Percentiles rank a stretch among this genome's conserved stretches.
Evolutionary conservation across 768 basidiomycete species (phyloP).

Genomic region (Favolaschia claudopus): DNA sequence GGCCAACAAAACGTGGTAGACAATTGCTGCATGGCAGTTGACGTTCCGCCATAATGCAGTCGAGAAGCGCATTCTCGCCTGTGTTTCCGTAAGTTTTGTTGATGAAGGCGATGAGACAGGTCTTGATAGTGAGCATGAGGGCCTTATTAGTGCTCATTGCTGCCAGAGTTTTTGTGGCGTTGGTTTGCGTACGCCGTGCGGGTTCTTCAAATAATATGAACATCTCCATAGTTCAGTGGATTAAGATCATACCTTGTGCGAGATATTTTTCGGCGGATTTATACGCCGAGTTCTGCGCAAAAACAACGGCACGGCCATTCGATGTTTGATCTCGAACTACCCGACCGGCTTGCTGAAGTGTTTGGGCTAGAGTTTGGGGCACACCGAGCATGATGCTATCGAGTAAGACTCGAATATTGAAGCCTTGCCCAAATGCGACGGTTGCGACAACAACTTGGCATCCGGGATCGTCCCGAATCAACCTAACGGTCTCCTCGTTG

Average conservation of each 20-base stretch:
- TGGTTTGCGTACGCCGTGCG: neutral
- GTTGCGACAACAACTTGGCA: constrained; percentile 21
- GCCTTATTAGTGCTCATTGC: constrained; percentile 15
- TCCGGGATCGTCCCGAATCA: constrained; percentile 9
- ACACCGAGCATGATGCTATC: constrained; percentile 15
- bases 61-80: neutral
- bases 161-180: constrained; percentile 1
- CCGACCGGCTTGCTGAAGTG: constrained; percentile 16
- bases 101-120: constrained; percentile 6
- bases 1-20: neutral
- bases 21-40: constrained; percentile 17
- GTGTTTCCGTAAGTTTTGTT: constrained; percentile 13
- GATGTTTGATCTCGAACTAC: constrained; percentile 7
- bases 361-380: constrained; percentile 4
- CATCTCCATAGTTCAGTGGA: neutral
- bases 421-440: constrained; percentile 21
- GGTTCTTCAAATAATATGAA: neutral
- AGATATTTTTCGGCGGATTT: constrained; percentile 8
- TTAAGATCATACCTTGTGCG: neutral
- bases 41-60: constrained; percentile 4
- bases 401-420: constrained; percentile 9
- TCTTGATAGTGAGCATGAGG: neutral
- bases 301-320: constrained; percentile 1
- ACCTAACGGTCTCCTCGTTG: constrained; percentile 15
- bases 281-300: constrained; percentile 5